Evolutionary conservation across 164 flowering plant species (phyloP).

Genomic region (Houttuynia cordata): DNA sequence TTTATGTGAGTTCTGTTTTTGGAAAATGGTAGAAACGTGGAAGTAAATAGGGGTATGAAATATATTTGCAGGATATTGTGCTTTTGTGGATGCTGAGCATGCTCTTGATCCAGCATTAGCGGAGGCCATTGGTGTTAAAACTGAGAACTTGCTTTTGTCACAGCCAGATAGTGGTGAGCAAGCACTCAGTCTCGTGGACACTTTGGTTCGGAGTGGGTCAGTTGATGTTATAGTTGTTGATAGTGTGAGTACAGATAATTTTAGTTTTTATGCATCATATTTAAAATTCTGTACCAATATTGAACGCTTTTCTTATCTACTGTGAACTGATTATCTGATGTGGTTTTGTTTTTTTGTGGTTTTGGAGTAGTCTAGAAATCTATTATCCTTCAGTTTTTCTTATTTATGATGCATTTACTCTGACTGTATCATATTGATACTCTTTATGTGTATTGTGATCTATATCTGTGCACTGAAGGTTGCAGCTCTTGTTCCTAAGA

Average conservation of each 20-base stretch:
- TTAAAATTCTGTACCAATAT: too few species aligned
- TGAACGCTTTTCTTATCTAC: too few species aligned
- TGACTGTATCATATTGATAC: background rate
- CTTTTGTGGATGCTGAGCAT: constrained; percentile 92
- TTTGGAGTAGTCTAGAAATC: too few species aligned
- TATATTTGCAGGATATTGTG: constrained; percentile 58
- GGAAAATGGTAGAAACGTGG: background rate
- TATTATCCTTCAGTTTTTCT: background rate
- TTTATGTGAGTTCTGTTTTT: background rate
- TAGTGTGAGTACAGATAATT: constrained; percentile 49
- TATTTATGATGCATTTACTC: background rate
- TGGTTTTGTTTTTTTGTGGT: too few species aligned
- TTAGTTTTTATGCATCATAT: background rate
- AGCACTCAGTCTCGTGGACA: constrained; percentile 92
- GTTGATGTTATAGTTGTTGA: constrained; percentile 94
- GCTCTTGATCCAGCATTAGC: constrained; percentile 88
- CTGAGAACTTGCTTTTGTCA: constrained; percentile 71
- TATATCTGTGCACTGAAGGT: constrained; percentile 36
- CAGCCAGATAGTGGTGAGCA: constrained; percentile 98
- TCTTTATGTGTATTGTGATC: background rate
- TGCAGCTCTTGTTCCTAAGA: constrained; percentile 93
- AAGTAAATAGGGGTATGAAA: background rate
- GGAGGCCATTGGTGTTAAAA: constrained; percentile 77
- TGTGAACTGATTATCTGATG: too few species aligned
- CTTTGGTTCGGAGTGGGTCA: constrained; percentile 84